Evolutionary conservation across 2,329 filamentous ascomycete genomes (phyloP).

Genomic region (Phaeophleospora eucalypticola): DNA sequence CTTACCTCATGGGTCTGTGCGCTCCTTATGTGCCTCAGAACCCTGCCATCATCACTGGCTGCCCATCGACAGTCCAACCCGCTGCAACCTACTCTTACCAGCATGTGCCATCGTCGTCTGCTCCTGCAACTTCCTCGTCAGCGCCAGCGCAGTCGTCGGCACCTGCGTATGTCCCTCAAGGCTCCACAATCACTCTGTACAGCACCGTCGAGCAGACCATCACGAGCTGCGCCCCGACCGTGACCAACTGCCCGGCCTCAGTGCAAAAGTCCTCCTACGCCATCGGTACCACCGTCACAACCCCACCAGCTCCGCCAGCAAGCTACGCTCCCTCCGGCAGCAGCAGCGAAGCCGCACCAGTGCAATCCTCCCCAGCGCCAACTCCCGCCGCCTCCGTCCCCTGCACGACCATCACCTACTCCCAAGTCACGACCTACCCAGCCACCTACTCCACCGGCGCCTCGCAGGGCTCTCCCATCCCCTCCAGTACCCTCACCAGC

Average conservation of each 20-base stretch:
- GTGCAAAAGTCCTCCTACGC: constrained; percentile 14
- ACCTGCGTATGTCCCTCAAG: constrained; percentile 7
- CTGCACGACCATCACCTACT: constrained; percentile 42
- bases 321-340: constrained; percentile 2
- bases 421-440: constrained; percentile 33
- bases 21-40: constrained; percentile 68
- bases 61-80: constrained; percentile 57
- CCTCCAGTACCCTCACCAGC: constrained; percentile 29
- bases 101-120: constrained; percentile 7
- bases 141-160: constrained; percentile 8
- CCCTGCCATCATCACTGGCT: constrained; percentile 77
- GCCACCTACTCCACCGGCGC: constrained; percentile 35
- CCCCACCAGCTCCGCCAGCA: constrained; percentile 1
- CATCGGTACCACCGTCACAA: constrained; percentile 18
- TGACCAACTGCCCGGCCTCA: constrained; percentile 23
- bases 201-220: constrained; percentile 34
- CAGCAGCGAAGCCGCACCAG: constrained; percentile 14
- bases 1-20: constrained; percentile 90
- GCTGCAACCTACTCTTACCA: constrained; percentile 28
- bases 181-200: constrained; percentile 24
- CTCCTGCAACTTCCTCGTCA: constrained; percentile 4
- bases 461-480: constrained; percentile 31
- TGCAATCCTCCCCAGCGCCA: constrained; percentile 7
- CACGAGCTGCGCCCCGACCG: constrained; percentile 35
- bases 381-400: constrained; percentile 24